These are phyloP conservation scores for Venturia oleaginea DNA, from an alignment of 2,329 filamentous ascomycete genomes.

Conservation along the genomic window DNA sequence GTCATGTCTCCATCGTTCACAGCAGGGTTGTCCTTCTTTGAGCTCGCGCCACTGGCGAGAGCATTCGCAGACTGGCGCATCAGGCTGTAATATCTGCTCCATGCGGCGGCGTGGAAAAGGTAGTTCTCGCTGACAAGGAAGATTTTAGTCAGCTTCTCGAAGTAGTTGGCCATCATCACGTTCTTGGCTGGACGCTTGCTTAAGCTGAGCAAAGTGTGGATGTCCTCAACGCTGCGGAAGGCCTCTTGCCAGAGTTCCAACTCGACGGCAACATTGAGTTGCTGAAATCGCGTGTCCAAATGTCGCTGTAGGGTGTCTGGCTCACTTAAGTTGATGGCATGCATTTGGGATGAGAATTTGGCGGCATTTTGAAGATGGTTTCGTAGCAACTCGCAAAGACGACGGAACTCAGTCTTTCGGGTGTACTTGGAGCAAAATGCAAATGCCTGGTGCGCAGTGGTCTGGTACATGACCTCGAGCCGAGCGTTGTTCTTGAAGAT, in stretches of 20 bases:
- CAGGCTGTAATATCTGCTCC: conserved; percentile 95
- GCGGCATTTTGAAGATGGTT: conserved; percentile 98
- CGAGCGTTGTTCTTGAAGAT: conserved; percentile 99
- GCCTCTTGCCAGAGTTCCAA: conserved; percentile 98
- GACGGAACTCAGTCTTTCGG: conserved; percentile 97
- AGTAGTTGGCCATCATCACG: conserved; percentile 99
- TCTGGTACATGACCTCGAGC: conserved; percentile 96
- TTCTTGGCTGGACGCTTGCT: conserved; percentile 99
- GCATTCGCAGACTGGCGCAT: conserved; percentile 81
- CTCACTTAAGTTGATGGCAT: conserved; percentile 97
- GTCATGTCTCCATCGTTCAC: conserved; percentile 84
- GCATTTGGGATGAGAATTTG: conserved; percentile 98
- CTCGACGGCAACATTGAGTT: conserved; percentile 95
- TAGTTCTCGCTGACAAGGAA: conserved; percentile 99
- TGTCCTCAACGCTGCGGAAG: conserved; percentile 98
- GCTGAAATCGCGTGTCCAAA: conserved; percentile 95
- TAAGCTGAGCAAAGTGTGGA: conserved; percentile 91
- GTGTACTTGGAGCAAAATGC: conserved; percentile 98
- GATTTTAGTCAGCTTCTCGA: conserved; percentile 96
- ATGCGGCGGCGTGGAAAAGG: conserved; percentile 95
- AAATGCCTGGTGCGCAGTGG: conserved; percentile 94
- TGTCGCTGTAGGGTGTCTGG: conserved; percentile 95
- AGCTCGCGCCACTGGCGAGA: conserved; percentile 73
- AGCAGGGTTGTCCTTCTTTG: conserved; percentile 90
- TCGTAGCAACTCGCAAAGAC: conserved; percentile 92